Evolutionary conservation across 495 filamentous ascomycete genomes (phyloP).

Genomic region (Neurospora tetraspora): DNA sequence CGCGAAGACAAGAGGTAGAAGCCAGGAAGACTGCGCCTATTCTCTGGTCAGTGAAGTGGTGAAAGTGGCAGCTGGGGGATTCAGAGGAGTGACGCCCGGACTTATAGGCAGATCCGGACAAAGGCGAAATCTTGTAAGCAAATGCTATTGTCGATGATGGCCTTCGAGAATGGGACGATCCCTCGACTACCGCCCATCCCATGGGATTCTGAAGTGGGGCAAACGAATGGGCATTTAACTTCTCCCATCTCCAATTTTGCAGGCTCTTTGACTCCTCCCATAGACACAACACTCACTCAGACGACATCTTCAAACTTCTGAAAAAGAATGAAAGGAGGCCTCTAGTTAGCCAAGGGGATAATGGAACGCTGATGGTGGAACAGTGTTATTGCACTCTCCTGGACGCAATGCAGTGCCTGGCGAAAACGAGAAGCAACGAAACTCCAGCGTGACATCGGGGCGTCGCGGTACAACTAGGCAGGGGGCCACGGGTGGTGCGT

Average conservation of each 20-base stretch:
- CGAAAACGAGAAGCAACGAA: not conserved
- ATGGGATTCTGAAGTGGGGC: not conserved
- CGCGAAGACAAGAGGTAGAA: not conserved
- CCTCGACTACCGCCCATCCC: not conserved
- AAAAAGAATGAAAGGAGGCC: not conserved
- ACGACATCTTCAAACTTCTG: too few relatives aligned
- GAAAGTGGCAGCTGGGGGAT: not conserved
- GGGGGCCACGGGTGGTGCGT: not conserved
- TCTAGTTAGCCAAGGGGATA: not conserved
- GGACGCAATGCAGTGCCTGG: not conserved
- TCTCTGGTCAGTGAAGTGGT: not conserved
- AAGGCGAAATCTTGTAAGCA: not conserved
- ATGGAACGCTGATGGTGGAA: not conserved
- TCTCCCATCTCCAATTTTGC: not conserved
- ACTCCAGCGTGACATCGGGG: not conserved
- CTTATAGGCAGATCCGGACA: not conserved
- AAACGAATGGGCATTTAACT: not conserved
- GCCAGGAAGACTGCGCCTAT: not conserved
- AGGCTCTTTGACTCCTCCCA: not conserved
- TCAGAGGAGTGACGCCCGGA: not conserved
- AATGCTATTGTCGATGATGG: not conserved
- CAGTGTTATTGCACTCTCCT: not conserved
- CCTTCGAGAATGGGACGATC: not conserved
- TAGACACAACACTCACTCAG: not conserved
- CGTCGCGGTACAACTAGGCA: not conserved